Evolutionary conservation across 1,284 basidiomycete species (phyloP).

Genomic region (Melampsora abietis-canadensis): DNA sequence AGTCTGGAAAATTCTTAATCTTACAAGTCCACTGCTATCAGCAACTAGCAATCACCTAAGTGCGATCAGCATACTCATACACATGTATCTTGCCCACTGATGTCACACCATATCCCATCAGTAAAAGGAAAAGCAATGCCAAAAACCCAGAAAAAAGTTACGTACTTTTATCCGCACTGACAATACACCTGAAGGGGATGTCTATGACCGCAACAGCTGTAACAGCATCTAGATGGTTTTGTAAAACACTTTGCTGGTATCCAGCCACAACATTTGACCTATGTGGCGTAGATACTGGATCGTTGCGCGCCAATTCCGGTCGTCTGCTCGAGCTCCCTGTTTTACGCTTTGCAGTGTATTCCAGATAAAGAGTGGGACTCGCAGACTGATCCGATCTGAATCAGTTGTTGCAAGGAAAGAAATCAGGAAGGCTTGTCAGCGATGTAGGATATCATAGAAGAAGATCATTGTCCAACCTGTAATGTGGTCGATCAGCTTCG

Average conservation of each 20-base stretch:
- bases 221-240: conserved; percentile 76
- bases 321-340: conserved; percentile 42
- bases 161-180: conserved; percentile 68
- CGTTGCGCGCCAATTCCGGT: conserved; percentile 13
- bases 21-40: too few relatives aligned
- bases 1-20: too few relatives aligned
- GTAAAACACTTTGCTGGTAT: conserved; percentile 72
- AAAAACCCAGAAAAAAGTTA: background rate
- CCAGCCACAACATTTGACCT: conserved; percentile 72
- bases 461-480: conserved; percentile 59
- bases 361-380: conserved; percentile 41
- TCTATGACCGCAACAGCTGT: conserved; percentile 76
- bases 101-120: background rate
- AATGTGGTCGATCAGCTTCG: conserved; percentile 66
- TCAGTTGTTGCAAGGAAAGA: background rate
- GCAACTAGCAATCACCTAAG: background rate
- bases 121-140: background rate
- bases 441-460: background rate
- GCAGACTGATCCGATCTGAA: conserved; percentile 38
- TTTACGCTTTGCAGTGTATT: conserved; percentile 17
- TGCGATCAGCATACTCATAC: conserved; percentile 4
- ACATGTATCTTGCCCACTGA: conserved; percentile 8
- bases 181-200: conserved; percentile 76
- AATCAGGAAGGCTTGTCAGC: background rate
- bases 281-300: conserved; percentile 54